Evolutionary conservation across 2,329 filamentous ascomycete species (phyloP).

Genomic region (Lecanoromycetidae sp.): DNA sequence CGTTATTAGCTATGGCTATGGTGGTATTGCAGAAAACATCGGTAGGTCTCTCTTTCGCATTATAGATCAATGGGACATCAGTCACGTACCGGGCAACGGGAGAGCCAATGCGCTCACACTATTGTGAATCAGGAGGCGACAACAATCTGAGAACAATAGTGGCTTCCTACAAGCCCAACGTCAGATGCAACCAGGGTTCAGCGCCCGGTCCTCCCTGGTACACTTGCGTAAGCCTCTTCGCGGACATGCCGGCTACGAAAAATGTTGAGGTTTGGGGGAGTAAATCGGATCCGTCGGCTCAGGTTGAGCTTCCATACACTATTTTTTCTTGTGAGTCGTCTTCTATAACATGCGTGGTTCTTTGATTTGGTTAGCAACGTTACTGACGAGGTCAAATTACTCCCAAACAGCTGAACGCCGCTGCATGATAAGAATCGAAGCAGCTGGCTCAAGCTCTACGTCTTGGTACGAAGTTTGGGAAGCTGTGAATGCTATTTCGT

Average conservation of each 20-base stretch:
- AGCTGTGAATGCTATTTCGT: not conserved
- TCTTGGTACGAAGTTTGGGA: slow-evolving; percentile 6
- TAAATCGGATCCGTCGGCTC: not conserved
- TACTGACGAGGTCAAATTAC: not conserved
- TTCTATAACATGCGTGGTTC: no score
- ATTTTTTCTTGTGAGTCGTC: not conserved
- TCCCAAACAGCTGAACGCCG: not conserved
- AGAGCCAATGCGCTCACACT: no score
- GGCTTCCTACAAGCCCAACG: not conserved
- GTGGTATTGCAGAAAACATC: not conserved
- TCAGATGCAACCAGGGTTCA: not conserved
- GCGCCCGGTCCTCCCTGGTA: not conserved
- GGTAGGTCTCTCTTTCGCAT: not conserved
- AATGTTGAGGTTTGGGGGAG: not conserved
- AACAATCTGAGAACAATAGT: not conserved
- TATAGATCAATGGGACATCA: no score
- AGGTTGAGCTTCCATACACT: not conserved
- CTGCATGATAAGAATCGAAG: not conserved
- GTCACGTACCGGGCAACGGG: not conserved
- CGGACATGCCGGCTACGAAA: not conserved
- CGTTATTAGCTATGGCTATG: not conserved
- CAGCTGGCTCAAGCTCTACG: not conserved
- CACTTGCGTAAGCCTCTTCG: not conserved
- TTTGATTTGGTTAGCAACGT: no score
- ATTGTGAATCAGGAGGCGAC: slow-evolving; percentile 1